A percentile compares a stretch with the other conserved stretches of the same genome.
These are phyloP conservation scores for Mallotus nudiflorus DNA, from an alignment of 345 rosid genomes.

Conservation along the genomic window DNA sequence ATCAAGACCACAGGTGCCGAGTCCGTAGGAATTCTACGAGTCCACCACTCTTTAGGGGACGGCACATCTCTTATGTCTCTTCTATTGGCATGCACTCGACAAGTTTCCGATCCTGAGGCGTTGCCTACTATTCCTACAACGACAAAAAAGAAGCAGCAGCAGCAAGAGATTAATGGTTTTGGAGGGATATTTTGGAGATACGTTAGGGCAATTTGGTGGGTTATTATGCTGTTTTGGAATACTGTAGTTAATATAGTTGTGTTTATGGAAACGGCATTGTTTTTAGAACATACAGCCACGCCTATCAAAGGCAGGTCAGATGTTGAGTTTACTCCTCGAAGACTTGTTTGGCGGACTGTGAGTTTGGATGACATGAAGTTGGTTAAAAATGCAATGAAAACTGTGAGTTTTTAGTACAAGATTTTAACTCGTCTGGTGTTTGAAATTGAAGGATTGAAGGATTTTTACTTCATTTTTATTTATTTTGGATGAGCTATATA, in stretches of 20 bases:
- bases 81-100: constrained; percentile 49
- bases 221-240: constrained; percentile 24
- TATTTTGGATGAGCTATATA: background rate
- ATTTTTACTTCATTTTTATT: no score
- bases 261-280: constrained; percentile 45
- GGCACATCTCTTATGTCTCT: constrained; percentile 63
- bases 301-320: constrained; percentile 47
- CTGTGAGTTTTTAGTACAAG: constrained; percentile 23
- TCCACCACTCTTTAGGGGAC: constrained; percentile 70
- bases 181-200: no score
- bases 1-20: constrained; percentile 32
- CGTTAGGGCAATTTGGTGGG: constrained; percentile 8
- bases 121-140: constrained; percentile 33
- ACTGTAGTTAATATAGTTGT: constrained; percentile 24
- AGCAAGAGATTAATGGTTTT: no score
- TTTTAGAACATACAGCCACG: constrained; percentile 50
- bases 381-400: constrained; percentile 36
- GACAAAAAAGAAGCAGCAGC: constrained; percentile 6
- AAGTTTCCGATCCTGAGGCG: constrained; percentile 27
- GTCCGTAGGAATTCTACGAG: constrained; percentile 37
- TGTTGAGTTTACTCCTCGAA: constrained; percentile 20
- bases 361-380: constrained; percentile 38
- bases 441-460: background rate
- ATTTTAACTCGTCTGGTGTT: background rate
- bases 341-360: constrained; percentile 32